Percentiles rank a stretch among this genome's conserved stretches.
phyloP scores from a whole-genome alignment of 2,329 filamentous ascomycete species.

The Pyricularia grisea region DNA sequence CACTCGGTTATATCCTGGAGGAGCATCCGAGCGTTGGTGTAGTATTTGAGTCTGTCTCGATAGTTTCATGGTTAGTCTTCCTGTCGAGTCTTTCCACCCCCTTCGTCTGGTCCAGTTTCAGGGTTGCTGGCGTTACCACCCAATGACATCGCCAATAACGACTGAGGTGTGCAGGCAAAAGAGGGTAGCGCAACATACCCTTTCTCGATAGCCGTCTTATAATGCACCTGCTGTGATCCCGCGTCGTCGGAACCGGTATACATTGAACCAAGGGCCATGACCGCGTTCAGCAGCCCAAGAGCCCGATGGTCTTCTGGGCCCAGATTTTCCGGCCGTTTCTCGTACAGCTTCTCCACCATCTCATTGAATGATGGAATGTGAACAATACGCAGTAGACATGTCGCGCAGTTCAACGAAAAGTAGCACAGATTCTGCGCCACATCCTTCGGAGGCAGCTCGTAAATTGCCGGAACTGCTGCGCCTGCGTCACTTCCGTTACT shows the following conservation, averaged over 20 bases:
- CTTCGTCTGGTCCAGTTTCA: not conserved
- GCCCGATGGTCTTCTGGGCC: slow-evolving; percentile 58
- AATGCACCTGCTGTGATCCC: slow-evolving; percentile 35
- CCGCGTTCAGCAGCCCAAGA: slow-evolving; percentile 60
- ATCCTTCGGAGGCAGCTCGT: slow-evolving; percentile 61
- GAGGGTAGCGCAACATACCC: slow-evolving; percentile 30
- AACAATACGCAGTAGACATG: slow-evolving; percentile 57
- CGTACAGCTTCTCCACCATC: slow-evolving; percentile 69
- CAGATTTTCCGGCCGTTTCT: slow-evolving; percentile 52
- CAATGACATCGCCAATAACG: too few species aligned
- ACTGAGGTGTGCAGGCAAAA: not conserved
- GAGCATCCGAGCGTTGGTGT: slow-evolving; percentile 56
- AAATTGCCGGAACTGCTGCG: slow-evolving; percentile 30
- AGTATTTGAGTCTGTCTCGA: slow-evolving; percentile 58
- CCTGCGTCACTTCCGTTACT: slow-evolving; percentile 17
- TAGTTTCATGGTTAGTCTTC: slow-evolving; percentile 3
- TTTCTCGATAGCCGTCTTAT: slow-evolving; percentile 43
- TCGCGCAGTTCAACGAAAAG: slow-evolving; percentile 47
- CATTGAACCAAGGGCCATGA: slow-evolving; percentile 64
- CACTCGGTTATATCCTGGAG: slow-evolving; percentile 59
- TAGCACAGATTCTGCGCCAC: slow-evolving; percentile 43
- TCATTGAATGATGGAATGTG: slow-evolving; percentile 76
- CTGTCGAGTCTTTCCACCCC: not conserved
- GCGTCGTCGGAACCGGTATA: slow-evolving; percentile 52
- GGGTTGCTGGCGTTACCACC: not conserved